Evolutionary conservation across 1,139 yeast species (phyloP), one percentile per base, ranked within the genome.

Genomic region (Saccharomyces hybrid): DNA sequence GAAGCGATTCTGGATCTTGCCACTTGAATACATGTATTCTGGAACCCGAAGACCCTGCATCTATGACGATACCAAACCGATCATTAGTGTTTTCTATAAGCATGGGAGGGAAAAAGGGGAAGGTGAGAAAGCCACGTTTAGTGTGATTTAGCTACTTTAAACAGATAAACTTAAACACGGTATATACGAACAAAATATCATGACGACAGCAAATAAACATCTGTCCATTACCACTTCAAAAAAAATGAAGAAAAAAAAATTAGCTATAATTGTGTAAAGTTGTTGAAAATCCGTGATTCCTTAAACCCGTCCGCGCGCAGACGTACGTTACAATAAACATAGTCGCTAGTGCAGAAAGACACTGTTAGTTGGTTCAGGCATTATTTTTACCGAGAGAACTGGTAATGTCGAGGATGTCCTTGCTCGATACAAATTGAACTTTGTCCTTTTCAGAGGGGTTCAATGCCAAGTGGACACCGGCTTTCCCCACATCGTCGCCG

Each of bases 11-110:
- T 6, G 82, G 79, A 62, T 81, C 81, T 16, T 76, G 75, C 91
- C 91, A 86, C 58, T 75, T 75, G 66, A 83, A 86, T 9, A 86
- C 78, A 67, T 84, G 87, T 13, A 84, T 74, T 54, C 95, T 72
- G 1, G 91, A 85, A 1, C 95, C 95, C 0, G 91, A 85, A 0
- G 93, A 85, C 0, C 95, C 95, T 0, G 93, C 83, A 69, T 86
- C 95, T 1, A 86, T 76, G 14, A 86, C 91, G 26, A 86, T 81
- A 50, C 93, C 93, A 70, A 83, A 86, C 42, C 69, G 63, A 32
- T 66, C 58, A 47, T 51, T 16, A 23, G 25, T 38, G 38, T 32
- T 32, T 32, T 32, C 38, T 32, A 32, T 32, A 32, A 32, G 38
- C 38, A 32, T 32, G 4, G 14, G 38, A 32, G 38, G 38, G 38